Conservation (phyloP, 1,284 basidiomycete species). For the Boletus smithii region DNA sequence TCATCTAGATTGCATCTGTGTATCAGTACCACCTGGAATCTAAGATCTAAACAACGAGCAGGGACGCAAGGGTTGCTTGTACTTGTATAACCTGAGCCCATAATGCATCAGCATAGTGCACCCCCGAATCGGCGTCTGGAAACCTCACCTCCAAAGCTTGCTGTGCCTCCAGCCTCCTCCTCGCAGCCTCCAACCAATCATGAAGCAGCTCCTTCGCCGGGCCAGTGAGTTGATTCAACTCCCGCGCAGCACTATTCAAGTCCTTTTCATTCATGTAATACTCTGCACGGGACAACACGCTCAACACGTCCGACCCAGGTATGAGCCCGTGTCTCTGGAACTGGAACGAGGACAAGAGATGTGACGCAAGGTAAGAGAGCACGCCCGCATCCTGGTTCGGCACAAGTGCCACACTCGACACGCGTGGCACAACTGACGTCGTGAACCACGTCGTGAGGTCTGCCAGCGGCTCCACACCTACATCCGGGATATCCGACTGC, state of each 20-base stretch:
- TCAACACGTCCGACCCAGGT: conserved; percentile 80
- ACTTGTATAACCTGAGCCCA: conserved; percentile 69
- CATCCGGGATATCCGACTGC: conserved; percentile 68
- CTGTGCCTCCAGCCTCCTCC: conserved; percentile 86
- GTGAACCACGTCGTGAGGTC: conserved; percentile 90
- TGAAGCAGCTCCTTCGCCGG: conserved; percentile 79
- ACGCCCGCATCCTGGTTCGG: conserved; percentile 88
- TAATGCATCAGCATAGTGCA: conserved; percentile 1
- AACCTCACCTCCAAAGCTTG: conserved; percentile 82
- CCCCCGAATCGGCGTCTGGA: neutral
- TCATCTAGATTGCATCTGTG: conserved; percentile 20
- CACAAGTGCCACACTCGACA: conserved; percentile 86
- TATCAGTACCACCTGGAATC: conserved; percentile 20
- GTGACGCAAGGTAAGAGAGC: conserved; percentile 82
- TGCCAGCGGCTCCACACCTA: conserved; percentile 88
- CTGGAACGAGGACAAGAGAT: conserved; percentile 70
- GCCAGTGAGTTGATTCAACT: conserved; percentile 88
- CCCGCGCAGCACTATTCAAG: conserved; percentile 85
- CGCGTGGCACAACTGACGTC: conserved; percentile 78
- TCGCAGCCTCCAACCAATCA: conserved; percentile 92
- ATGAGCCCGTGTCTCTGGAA: conserved; percentile 78
- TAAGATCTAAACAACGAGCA: conserved; percentile 56
- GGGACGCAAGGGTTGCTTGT: conserved; percentile 71
- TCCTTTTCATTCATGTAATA: conserved; percentile 90
- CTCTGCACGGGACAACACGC: conserved; percentile 87